Percentiles rank a stretch among this genome's conserved stretches.
These are phyloP conservation scores for Prunus fruticosa DNA, from an alignment of 306 rosid genomes.

Conservation along the genomic window DNA sequence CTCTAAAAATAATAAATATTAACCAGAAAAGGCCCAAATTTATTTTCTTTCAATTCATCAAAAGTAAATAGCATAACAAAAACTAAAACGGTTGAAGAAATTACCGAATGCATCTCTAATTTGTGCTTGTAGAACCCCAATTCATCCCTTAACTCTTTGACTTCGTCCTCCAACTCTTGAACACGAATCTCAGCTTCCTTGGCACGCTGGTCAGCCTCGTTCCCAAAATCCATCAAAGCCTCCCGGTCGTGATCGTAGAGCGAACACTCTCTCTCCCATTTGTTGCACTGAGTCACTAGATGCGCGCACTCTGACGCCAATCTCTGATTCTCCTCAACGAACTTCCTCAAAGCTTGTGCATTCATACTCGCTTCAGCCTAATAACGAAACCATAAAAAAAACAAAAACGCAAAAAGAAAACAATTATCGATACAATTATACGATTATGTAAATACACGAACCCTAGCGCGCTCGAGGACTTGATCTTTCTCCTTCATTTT, in stretches of 20 bases:
- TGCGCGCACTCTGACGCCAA: slow-evolving; percentile 59
- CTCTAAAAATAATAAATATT: not conserved
- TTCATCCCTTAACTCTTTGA: slow-evolving; percentile 49
- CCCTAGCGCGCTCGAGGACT: slow-evolving; percentile 58
- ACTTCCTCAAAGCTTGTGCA: slow-evolving; percentile 80
- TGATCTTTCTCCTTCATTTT: slow-evolving; percentile 62
- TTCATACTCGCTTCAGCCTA: slow-evolving; percentile 76
- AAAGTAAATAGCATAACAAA: not conserved
- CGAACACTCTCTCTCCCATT: slow-evolving; percentile 68
- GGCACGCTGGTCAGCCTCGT: slow-evolving; percentile 89
- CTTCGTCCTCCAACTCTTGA: slow-evolving; percentile 58
- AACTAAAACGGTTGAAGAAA: not conserved
- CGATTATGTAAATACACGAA: slow-evolving; percentile 6
- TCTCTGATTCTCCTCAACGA: slow-evolving; percentile 77
- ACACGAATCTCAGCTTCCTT: slow-evolving; percentile 68
- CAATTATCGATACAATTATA: not conserved
- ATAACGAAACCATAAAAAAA: not conserved
- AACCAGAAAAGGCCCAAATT: not conserved
- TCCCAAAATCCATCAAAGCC: slow-evolving; percentile 91
- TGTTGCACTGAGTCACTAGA: slow-evolving; percentile 49
- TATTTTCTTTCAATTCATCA: not conserved
- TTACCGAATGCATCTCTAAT: slow-evolving; percentile 49
- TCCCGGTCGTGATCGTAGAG: slow-evolving; percentile 84
- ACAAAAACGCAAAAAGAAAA: not conserved
- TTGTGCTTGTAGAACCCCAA: slow-evolving; percentile 37